Conservation (phyloP, 108 stramenopile species). For the Nannochloropsis salina region DNA sequence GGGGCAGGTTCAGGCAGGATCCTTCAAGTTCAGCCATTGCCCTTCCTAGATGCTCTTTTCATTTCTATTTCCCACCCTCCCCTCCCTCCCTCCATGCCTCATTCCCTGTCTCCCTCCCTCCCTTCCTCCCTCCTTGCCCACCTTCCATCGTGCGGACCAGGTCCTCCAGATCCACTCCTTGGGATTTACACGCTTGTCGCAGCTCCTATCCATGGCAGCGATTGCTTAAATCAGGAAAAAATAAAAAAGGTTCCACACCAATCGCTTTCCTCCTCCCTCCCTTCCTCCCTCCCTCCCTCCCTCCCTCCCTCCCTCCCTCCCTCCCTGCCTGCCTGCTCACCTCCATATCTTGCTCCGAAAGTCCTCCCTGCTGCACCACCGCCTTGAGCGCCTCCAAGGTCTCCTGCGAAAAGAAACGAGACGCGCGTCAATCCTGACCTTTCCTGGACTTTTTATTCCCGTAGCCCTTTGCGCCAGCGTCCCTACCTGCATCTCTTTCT, state of each 20-base stretch:
- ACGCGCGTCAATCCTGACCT: neutral
- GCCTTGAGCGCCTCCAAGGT: conserved; percentile 1
- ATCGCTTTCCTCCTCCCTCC: neutral
- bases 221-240: neutral
- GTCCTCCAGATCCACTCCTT: conserved; percentile 4
- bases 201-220: neutral
- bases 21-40: no score
- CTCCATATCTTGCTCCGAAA: neutral
- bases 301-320: neutral
- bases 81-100: neutral
- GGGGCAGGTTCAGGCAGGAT: no score
- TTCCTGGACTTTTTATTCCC: neutral
- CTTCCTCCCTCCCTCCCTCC: neutral
- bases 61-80: no score
- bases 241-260: neutral
- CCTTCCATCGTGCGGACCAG: neutral
- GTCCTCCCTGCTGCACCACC: conserved; percentile 6
- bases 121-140: neutral
- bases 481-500: neutral
- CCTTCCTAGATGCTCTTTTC: no score
- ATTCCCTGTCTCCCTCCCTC: neutral
- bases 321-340: neutral
- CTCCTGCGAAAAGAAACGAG: neutral
- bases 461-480: neutral
- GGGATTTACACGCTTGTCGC: neutral